phyloP scores from a whole-genome alignment of 345 rosid genomes.

The Psidium guajava region DNA sequence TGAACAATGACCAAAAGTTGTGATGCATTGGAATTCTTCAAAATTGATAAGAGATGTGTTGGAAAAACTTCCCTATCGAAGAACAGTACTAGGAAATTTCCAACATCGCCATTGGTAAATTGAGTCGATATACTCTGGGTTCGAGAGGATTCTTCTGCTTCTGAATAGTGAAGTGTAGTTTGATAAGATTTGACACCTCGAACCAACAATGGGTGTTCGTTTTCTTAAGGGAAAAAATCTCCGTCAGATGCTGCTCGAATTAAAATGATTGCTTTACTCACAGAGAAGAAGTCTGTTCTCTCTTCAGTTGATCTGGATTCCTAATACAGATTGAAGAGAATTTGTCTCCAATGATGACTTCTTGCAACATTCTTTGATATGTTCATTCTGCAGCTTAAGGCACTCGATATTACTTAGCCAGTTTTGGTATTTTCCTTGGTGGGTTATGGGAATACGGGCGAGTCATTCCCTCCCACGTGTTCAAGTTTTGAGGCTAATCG shows the following conservation, averaged over 20 bases:
- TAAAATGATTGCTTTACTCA: not conserved
- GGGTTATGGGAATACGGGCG: no score
- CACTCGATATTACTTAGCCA: not conserved
- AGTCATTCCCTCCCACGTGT: not conserved
- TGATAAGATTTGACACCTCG: not conserved
- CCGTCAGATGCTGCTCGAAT: not conserved
- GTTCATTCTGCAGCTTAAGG: not conserved
- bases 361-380: not conserved
- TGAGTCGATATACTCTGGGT: not conserved
- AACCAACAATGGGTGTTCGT: not conserved
- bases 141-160: not conserved
- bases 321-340: not conserved
- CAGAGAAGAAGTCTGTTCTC: not conserved
- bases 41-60: not conserved
- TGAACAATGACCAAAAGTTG: not conserved
- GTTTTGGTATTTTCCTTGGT: not conserved
- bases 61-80: not conserved
- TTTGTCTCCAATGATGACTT: not conserved
- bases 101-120: not conserved
- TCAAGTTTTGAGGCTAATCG: not conserved
- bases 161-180: not conserved
- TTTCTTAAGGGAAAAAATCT: not conserved
- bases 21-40: not conserved
- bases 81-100: not conserved
- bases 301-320: not conserved